These are phyloP conservation scores for Scleroderma citrinum DNA, from an alignment of 768 basidiomycete species.

Conservation along the genomic window DNA sequence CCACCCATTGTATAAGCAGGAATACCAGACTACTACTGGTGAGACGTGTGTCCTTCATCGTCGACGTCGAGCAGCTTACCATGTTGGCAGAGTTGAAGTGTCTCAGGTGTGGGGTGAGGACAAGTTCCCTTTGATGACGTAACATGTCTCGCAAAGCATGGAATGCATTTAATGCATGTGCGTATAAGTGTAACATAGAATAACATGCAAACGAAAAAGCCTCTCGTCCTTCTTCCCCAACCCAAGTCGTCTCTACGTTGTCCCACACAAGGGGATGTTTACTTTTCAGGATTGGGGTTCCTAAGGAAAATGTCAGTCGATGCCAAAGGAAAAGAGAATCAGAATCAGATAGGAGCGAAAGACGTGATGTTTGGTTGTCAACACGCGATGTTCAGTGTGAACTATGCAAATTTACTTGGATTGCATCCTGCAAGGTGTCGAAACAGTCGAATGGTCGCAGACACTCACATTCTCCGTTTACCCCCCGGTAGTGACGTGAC, in stretches of 20 bases:
- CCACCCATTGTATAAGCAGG: slow-evolving; percentile 75
- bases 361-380: slow-evolving; percentile 86
- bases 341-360: slow-evolving; percentile 99
- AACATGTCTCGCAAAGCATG: background rate
- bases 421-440: slow-evolving; percentile 17
- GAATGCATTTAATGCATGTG: background rate
- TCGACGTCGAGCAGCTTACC: slow-evolving; percentile 21
- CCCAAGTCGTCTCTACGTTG: background rate
- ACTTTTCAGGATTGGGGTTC: slow-evolving; percentile 3
- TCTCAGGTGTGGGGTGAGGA: background rate
- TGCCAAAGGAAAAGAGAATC: no score
- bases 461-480: slow-evolving; percentile 92
- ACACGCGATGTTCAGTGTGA: slow-evolving; percentile 90
- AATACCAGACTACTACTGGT: slow-evolving; percentile 60
- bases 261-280: background rate
- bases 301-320: background rate
- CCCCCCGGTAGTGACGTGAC: slow-evolving; percentile 86
- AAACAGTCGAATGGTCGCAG: background rate
- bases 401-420: slow-evolving; percentile 70
- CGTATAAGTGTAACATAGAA: background rate
- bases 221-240: background rate
- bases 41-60: slow-evolving; percentile 7
- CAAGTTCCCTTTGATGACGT: background rate
- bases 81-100: slow-evolving; percentile 9
- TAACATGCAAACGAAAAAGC: background rate